These are phyloP conservation scores for Trifolium dubium DNA, from an alignment of 306 rosid genomes.

Conservation along the genomic window DNA sequence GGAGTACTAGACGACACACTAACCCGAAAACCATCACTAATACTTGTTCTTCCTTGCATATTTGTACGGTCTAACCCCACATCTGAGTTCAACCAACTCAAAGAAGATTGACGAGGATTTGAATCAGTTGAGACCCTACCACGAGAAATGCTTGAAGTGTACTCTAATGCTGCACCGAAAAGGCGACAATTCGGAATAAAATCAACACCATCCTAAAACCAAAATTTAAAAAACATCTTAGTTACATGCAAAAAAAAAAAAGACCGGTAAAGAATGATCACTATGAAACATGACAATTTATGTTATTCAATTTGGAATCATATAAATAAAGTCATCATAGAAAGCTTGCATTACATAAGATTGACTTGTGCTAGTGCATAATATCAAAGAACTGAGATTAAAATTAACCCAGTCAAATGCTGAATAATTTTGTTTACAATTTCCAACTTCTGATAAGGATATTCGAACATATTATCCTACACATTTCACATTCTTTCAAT, in stretches of 20 bases:
- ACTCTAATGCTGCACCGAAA: constrained; percentile 59
- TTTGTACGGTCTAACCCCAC: constrained; percentile 65
- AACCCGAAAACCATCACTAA: constrained; percentile 82
- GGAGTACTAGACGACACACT: constrained; percentile 90
- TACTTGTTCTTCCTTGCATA: constrained; percentile 81
- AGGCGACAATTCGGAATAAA: constrained; percentile 43
- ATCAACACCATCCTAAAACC: constrained; percentile 54
- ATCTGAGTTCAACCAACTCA: constrained; percentile 56
- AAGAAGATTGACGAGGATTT: constrained; percentile 46
- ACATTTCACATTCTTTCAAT: constrained; percentile 1
- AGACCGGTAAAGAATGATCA: constrained; percentile 10
- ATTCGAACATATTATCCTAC: neutral
- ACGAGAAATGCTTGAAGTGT: constrained; percentile 48
- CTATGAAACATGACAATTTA: neutral
- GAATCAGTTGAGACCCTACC: constrained; percentile 58
- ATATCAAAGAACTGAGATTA: neutral
- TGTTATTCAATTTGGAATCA: neutral
- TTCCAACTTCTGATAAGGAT: neutral
- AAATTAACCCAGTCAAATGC: no score
- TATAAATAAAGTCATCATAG: neutral
- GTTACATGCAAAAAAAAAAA: constrained; percentile 23
- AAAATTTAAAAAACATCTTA: constrained; percentile 30
- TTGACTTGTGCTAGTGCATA: neutral
- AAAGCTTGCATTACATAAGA: neutral
- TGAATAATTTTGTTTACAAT: neutral